Percentiles rank a stretch among this genome's conserved stretches.
These are phyloP conservation scores for Grosmannia huntii DNA, from an alignment of 2,329 filamentous ascomycete genomes.

Conservation along the genomic window DNA sequence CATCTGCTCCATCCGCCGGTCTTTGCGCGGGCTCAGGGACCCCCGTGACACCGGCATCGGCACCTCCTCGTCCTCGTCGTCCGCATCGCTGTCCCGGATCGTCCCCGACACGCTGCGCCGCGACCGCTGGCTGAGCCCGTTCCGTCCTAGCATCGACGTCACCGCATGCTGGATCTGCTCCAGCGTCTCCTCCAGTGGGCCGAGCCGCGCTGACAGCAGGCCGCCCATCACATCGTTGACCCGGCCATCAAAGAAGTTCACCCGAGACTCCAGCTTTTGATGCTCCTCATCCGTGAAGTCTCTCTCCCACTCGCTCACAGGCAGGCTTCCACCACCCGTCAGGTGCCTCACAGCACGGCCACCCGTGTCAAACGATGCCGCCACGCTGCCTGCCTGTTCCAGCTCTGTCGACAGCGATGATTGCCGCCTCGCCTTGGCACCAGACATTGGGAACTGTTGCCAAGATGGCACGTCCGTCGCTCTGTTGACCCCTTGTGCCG, in stretches of 20 bases:
- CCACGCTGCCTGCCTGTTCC: slow-evolving; percentile 29
- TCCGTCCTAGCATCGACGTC: slow-evolving; percentile 35
- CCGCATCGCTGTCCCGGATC: slow-evolving; percentile 71
- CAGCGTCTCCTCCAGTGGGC: slow-evolving; percentile 70
- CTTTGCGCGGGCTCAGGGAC: slow-evolving; percentile 64
- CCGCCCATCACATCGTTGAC: slow-evolving; percentile 77
- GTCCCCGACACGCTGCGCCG: slow-evolving; percentile 60
- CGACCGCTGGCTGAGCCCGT: slow-evolving; percentile 42
- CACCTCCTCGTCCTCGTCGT: slow-evolving; percentile 75
- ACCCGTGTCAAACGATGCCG: slow-evolving; percentile 12
- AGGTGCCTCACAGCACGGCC: slow-evolving; percentile 29
- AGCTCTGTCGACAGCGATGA: slow-evolving; percentile 39
- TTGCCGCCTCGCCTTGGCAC: slow-evolving; percentile 21
- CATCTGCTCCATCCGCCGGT: slow-evolving; percentile 74
- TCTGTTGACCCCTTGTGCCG: slow-evolving; percentile 62
- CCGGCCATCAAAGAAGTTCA: slow-evolving; percentile 80
- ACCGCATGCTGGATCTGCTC: slow-evolving; percentile 62
- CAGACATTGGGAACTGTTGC: slow-evolving; percentile 28
- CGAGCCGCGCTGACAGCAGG: slow-evolving; percentile 62
- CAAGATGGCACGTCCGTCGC: slow-evolving; percentile 31
- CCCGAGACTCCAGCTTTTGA: slow-evolving; percentile 66
- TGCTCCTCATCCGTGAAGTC: slow-evolving; percentile 73
- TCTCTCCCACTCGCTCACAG: slow-evolving; percentile 85
- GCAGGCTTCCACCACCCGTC: slow-evolving; percentile 46
- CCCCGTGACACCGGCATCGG: slow-evolving; percentile 39